Conservation (phyloP, 2,329 filamentous ascomycete species). For the Arthrobotrys pseudoclavata region DNA sequence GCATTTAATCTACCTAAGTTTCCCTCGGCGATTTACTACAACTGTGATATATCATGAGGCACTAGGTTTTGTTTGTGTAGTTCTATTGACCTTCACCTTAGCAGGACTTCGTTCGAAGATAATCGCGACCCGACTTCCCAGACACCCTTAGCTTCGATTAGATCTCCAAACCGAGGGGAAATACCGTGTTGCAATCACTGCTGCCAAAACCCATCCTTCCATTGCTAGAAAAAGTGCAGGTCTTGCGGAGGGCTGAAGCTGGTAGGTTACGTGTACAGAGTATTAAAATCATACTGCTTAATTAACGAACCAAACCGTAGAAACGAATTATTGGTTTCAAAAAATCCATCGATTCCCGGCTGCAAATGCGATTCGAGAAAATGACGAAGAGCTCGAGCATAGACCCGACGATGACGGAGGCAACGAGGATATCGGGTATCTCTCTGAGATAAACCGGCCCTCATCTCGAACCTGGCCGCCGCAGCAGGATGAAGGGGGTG, state of each 20-base stretch:
- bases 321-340: neutral
- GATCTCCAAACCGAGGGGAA: neutral
- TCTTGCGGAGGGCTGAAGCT: slow-evolving; percentile 9
- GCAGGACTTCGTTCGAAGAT: neutral
- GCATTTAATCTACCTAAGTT: slow-evolving; percentile 12
- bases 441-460: neutral
- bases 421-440: neutral
- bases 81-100: neutral
- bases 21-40: neutral
- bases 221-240: slow-evolving; percentile 29
- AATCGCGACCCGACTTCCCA: neutral
- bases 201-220: neutral
- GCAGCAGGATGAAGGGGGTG: neutral
- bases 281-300: too few relatives aligned
- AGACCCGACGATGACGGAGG: neutral
- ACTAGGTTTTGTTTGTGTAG: neutral
- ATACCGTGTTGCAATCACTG: slow-evolving; percentile 8
- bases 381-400: neutral
- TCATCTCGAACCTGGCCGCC: neutral
- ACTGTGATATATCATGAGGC: neutral
- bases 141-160: neutral
- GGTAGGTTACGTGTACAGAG: neutral
- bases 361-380: neutral
- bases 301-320: too few relatives aligned
- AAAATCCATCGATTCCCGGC: neutral